These are phyloP conservation scores for Globisporangium alternatum DNA, from an alignment of 352 stramenopile species.

Conservation along the genomic window DNA sequence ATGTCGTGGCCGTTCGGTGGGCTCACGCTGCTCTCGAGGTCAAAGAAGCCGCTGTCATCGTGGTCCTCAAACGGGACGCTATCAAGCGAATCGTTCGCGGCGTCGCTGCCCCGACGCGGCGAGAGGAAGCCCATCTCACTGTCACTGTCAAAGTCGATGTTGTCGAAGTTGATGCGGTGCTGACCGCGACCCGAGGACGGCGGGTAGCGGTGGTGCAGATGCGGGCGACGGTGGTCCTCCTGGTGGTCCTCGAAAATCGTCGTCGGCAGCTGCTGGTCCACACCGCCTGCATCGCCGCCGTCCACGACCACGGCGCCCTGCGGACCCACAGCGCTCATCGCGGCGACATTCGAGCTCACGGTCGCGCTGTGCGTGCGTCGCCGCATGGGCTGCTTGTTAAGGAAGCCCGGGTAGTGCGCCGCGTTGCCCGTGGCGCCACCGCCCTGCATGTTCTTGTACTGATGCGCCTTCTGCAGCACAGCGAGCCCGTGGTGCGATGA, in stretches of 20 bases:
- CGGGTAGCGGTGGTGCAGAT: slow-evolving; percentile 17
- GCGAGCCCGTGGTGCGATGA: slow-evolving; percentile 28
- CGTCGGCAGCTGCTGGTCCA: slow-evolving; percentile 46
- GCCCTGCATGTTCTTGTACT: slow-evolving; percentile 45
- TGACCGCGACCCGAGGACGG: slow-evolving; percentile 50
- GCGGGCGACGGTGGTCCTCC: slow-evolving; percentile 21
- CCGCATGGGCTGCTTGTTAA: slow-evolving; percentile 77
- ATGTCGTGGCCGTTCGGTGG: slow-evolving; percentile 17
- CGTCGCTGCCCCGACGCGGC: slow-evolving; percentile 21
- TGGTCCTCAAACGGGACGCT: slow-evolving; percentile 58
- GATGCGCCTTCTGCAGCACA: slow-evolving; percentile 38
- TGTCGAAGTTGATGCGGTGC: slow-evolving; percentile 53
- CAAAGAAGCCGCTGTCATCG: slow-evolving; percentile 40
- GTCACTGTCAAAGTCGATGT: slow-evolving; percentile 44
- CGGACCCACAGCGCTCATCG: slow-evolving; percentile 12
- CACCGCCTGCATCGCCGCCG: slow-evolving; percentile 7
- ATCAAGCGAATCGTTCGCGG: slow-evolving; percentile 35
- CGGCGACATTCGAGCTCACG: slow-evolving; percentile 20
- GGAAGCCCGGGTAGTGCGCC: slow-evolving; percentile 32
- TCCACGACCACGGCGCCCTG: slow-evolving; percentile 17
- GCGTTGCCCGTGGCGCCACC: slow-evolving; percentile 17
- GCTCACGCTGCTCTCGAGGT: slow-evolving; percentile 43
- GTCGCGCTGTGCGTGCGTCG: slow-evolving; percentile 67
- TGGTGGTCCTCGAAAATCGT: slow-evolving; percentile 57
- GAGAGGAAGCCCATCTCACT: slow-evolving; percentile 48